phyloP scores from a whole-genome alignment of 306 rosid species.

The Prunus armeniaca region DNA sequence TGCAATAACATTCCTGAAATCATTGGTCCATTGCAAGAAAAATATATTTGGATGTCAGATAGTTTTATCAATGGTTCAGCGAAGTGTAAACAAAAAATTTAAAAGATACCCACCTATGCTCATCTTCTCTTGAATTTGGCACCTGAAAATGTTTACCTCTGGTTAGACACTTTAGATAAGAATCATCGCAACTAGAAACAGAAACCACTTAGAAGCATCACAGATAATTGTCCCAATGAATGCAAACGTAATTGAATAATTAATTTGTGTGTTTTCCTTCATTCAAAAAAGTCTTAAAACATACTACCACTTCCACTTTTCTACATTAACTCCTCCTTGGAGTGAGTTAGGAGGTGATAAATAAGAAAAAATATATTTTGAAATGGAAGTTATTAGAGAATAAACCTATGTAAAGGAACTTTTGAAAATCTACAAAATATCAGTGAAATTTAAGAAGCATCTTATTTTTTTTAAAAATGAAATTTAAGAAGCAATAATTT shows the following conservation, averaged over 20 bases:
- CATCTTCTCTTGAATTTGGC: constrained; percentile 46
- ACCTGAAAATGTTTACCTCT: constrained; percentile 44
- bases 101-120: constrained; percentile 50
- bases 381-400: neutral
- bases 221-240: neutral
- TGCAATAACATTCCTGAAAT: neutral
- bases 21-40: neutral
- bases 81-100: constrained; percentile 11
- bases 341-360: neutral
- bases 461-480: no score
- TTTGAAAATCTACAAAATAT: neutral
- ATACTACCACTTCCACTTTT: constrained; percentile 1
- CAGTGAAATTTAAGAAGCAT: neutral
- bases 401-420: neutral
- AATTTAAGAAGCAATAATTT: neutral
- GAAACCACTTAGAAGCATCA: constrained; percentile 2
- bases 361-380: neutral
- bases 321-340: neutral
- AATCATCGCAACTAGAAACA: constrained; percentile 15
- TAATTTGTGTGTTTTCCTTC: neutral
- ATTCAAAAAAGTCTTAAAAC: neutral
- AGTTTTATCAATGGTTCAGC: neutral
- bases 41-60: neutral
- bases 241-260: neutral
- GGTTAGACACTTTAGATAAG: constrained; percentile 31